Conservation (phyloP, 2,329 filamentous ascomycete genomes). For the Pyricularia sp. region DNA sequence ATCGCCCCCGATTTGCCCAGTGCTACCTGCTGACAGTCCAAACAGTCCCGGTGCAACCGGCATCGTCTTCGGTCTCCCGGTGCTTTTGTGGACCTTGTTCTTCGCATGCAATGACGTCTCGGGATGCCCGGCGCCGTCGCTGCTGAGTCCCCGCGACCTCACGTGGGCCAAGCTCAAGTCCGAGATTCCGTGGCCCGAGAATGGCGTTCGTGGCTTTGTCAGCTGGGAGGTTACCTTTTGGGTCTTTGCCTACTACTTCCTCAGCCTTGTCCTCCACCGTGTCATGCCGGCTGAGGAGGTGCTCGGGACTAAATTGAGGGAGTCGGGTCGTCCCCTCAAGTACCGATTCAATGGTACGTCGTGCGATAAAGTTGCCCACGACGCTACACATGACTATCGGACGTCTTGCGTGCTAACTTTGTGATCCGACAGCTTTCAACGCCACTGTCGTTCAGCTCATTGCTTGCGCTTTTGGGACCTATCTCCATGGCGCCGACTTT, state of each 20-base stretch:
- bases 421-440: constrained; percentile 44
- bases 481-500: constrained; percentile 62
- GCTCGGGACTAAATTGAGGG: constrained; percentile 53
- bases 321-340: constrained; percentile 52
- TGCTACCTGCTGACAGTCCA: background rate
- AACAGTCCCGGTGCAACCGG: constrained; percentile 8
- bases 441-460: constrained; percentile 57
- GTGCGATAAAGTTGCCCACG: too few species aligned
- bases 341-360: constrained; percentile 63
- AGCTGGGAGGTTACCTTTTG: constrained; percentile 51
- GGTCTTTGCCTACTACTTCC: constrained; percentile 57
- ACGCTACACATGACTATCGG: too few species aligned
- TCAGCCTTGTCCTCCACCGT: constrained; percentile 61
- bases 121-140: constrained; percentile 36
- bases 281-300: constrained; percentile 59
- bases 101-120: constrained; percentile 40
- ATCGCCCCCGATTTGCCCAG: background rate
- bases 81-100: constrained; percentile 8
- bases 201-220: constrained; percentile 57
- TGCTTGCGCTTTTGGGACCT: constrained; percentile 55
- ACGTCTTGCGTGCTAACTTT: background rate
- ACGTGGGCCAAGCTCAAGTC: constrained; percentile 29
- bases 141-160: constrained; percentile 30
- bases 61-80: constrained; percentile 9
- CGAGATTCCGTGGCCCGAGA: constrained; percentile 41